Evolutionary conservation across 75 land plant genomes (phyloP).

Genomic region (Cryptomeria japonica): DNA sequence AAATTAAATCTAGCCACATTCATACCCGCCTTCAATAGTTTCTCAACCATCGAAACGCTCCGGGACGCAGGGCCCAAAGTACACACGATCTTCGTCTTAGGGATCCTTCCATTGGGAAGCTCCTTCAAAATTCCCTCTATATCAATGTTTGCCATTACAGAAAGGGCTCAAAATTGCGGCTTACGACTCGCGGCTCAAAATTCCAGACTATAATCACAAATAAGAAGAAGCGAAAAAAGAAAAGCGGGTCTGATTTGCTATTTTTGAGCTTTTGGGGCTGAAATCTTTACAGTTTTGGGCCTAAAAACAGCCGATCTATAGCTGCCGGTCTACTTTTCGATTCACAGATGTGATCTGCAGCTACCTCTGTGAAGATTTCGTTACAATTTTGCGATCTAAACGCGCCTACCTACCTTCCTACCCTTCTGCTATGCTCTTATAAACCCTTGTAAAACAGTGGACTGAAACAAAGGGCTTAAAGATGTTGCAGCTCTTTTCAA

Average conservation of each 20-base stretch:
- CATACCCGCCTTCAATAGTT: slow-evolving; percentile 82
- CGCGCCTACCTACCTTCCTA: neutral
- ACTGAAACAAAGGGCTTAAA: neutral
- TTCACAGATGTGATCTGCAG: neutral
- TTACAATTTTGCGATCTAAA: neutral
- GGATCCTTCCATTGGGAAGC: slow-evolving; percentile 31
- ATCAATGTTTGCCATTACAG: slow-evolving; percentile 68
- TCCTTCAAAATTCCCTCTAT: slow-evolving; percentile 59
- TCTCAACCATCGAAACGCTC: slow-evolving; percentile 67
- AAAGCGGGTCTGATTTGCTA: neutral
- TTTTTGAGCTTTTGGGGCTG: neutral
- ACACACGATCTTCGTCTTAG: slow-evolving; percentile 86
- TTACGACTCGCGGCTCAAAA: too few species aligned
- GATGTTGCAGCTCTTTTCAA: neutral
- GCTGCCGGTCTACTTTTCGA: neutral
- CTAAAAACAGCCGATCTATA: neutral
- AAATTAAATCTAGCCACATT: slow-evolving; percentile 90
- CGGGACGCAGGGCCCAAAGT: slow-evolving; percentile 82
- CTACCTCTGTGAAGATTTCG: neutral
- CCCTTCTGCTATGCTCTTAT: neutral
- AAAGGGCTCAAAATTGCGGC: neutral
- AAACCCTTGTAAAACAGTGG: neutral
- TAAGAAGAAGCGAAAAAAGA: neutral
- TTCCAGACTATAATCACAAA: neutral
- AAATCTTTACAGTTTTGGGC: neutral